These are phyloP conservation scores for Penicillium janthinellum DNA, from an alignment of 2,329 filamentous ascomycete genomes.

Conservation along the genomic window DNA sequence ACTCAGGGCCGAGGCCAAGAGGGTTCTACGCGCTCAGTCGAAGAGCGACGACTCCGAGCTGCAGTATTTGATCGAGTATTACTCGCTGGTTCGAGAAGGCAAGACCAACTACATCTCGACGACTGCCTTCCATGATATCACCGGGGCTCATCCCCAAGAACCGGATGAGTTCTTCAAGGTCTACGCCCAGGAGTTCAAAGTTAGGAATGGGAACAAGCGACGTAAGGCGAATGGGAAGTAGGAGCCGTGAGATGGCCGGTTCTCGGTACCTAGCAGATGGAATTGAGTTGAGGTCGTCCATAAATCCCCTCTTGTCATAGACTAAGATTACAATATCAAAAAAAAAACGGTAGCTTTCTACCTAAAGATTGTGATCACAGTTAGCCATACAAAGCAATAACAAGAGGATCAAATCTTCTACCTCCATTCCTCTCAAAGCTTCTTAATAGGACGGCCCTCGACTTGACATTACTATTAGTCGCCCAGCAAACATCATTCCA, in stretches of 20 bases:
- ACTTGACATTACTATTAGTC: no score
- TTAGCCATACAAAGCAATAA: no score
- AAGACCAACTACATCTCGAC: constrained; percentile 59
- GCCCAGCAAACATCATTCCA: no score
- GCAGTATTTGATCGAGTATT: constrained; percentile 56
- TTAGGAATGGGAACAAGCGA: background rate
- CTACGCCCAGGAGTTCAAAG: constrained; percentile 43
- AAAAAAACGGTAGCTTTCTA: no score
- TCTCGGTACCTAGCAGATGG: background rate
- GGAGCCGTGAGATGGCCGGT: background rate
- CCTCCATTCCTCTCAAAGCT: no score
- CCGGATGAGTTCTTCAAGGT: constrained; percentile 53
- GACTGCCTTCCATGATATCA: constrained; percentile 54
- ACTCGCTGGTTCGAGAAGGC: constrained; percentile 55
- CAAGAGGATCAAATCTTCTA: no score
- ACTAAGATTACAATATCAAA: no score
- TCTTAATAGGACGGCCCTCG: no score
- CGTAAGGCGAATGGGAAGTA: background rate
- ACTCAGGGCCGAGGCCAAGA: constrained; percentile 35
- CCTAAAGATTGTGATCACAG: no score
- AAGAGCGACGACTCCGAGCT: constrained; percentile 45
- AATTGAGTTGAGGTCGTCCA: no score
- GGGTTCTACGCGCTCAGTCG: constrained; percentile 43
- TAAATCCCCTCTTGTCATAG: no score
- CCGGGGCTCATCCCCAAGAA: constrained; percentile 50